Base-by-base conservation (phyloP, 2,329 filamentous ascomycete species). In the Xylaria sp. region DNA sequence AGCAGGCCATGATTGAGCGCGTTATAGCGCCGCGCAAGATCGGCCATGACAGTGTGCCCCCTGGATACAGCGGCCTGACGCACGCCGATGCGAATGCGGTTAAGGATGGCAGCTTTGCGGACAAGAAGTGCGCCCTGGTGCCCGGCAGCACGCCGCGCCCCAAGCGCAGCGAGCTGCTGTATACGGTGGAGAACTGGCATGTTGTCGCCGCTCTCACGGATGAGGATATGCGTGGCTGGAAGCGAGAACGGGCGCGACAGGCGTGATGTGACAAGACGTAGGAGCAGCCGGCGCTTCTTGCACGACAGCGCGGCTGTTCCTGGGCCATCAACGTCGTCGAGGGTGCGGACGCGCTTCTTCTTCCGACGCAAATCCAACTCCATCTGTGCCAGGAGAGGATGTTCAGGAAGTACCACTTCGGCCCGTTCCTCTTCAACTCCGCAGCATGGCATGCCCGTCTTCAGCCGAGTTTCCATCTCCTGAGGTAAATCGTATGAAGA, bases 211-310 rank as follows among this genome's bases (percentile, higher is more conserved):
- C 78, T 80, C 59, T 86, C 87, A 25, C 87, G 83, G 73, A 88
- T 86, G 55, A 89, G 80, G 60, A 91, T 90, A 70, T 92, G 88
- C 45, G 88, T 87, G 2, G 89, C 87, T 0, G 89, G 89, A 28
- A 85, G 80, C 0, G 89, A 91, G 74, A 87, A 92, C 1, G 89
- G 89, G 50, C 82, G 84, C 9, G 89, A 91, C 0, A 92, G 84
- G 7, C 88, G 83, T 19, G 88, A 91, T 1, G 90, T 92, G 71
- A 91, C 85, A 45, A 92, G 81, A 19, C 83, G 76, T 2, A 86
- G 78, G 0, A 87, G 82, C 3, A 92, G 77, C 3, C 89, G 82
- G 23, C 89, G 85, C 75, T 92, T 92, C 80, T 92, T 92, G 72
- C 77, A 81, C 72, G 79, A 73, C 60, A 86, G 67, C n/a, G 67